These are phyloP conservation scores for Grosmannia serpens DNA, from an alignment of 2,329 filamentous ascomycete genomes.

Conservation along the genomic window DNA sequence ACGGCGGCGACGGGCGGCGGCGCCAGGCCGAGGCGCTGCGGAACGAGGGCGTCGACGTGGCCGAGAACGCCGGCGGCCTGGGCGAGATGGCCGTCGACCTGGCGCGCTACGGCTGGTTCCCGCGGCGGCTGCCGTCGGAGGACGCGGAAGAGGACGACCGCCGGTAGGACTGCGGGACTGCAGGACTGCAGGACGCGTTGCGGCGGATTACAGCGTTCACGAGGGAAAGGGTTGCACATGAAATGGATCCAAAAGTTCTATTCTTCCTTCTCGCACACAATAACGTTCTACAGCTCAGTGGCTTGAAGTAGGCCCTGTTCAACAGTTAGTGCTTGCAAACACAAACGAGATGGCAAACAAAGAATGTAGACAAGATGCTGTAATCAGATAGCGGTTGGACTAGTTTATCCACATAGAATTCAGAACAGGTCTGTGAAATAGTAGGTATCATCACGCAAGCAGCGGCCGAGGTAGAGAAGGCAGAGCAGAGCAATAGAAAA, in stretches of 20 bases:
- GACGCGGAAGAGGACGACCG: conserved; percentile 9
- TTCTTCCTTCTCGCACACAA: too few species aligned
- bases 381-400: conserved; percentile 75
- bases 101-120: conserved; percentile 44
- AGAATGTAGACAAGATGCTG: not conserved
- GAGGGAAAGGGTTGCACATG: too few species aligned
- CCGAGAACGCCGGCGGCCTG: conserved; percentile 28
- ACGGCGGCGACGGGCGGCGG: conserved; percentile 11
- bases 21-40: conserved; percentile 38
- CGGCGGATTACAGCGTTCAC: too few species aligned
- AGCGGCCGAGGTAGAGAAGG: not conserved
- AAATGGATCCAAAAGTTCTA: too few species aligned
- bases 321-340: conserved; percentile 3
- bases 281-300: too few species aligned
- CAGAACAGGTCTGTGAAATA: conserved; percentile 77
- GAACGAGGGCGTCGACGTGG: conserved; percentile 42
- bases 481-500: conserved; percentile 5
- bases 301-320: not conserved
- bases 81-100: conserved; percentile 43
- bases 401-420: conserved; percentile 61
- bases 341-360: not conserved
- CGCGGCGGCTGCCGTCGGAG: conserved; percentile 34
- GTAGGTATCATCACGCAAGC: conserved; percentile 56
- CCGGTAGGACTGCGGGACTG: too few species aligned
- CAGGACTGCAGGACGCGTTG: too few species aligned